Percentiles rank a stretch among this genome's conserved stretches.
phyloP scores from a whole-genome alignment of 2,329 filamentous ascomycete species.

The Teratosphaeria zuluensis region DNA sequence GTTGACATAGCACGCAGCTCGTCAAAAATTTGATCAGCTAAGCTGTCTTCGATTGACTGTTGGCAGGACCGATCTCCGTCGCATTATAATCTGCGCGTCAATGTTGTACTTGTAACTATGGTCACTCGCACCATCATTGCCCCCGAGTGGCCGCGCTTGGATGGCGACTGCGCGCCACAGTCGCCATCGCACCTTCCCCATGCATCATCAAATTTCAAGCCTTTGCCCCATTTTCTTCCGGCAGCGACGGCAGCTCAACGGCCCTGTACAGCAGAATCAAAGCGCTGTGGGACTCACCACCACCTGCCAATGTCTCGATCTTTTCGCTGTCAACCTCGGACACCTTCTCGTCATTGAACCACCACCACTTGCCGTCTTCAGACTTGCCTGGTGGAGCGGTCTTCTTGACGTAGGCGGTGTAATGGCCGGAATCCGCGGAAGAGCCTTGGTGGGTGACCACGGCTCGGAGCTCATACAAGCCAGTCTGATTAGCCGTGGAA shows the following conservation, averaged over 20 bases:
- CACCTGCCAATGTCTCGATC: constrained; percentile 80
- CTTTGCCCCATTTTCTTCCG: constrained; percentile 17
- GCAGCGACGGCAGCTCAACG: constrained; percentile 49
- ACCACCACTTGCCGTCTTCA: constrained; percentile 97
- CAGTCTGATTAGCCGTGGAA: constrained; percentile 80
- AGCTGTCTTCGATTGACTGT: no score
- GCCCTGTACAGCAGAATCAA: constrained; percentile 71
- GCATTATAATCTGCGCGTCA: no score
- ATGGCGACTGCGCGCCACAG: background rate
- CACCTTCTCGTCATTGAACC: constrained; percentile 99
- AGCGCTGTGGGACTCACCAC: constrained; percentile 71
- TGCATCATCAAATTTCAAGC: background rate
- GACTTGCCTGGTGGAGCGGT: constrained; percentile 67
- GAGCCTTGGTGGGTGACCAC: constrained; percentile 95
- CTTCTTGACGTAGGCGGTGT: constrained; percentile 98
- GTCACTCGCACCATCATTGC: background rate
- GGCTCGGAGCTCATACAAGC: constrained; percentile 86
- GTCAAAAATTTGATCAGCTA: no score
- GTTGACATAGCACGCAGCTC: no score
- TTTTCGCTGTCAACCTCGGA: constrained; percentile 84
- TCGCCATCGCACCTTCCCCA: background rate
- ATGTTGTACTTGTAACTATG: no score
- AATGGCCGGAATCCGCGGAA: constrained; percentile 94
- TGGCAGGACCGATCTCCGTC: no score
- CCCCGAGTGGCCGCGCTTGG: background rate